Evolutionary conservation across 1,284 basidiomycete species (phyloP), one percentile per base, ranked within the genome.

Genomic region (Cutaneotrichosporon cutaneum): DNA sequence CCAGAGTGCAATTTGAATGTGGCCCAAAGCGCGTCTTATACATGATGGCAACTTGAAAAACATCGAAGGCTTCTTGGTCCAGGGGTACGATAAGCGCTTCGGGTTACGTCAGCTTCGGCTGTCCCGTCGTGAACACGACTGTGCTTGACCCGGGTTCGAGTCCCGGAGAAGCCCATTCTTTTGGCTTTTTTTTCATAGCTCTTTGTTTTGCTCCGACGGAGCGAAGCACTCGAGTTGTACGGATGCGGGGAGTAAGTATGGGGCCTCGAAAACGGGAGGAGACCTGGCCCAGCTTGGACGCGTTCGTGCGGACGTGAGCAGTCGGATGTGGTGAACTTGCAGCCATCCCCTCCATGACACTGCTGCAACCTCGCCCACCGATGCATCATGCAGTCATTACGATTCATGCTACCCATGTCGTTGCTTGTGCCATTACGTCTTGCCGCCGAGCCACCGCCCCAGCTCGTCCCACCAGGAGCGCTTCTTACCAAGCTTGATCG

Each of bases 401-500:
- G 13, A 26, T 51, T 51, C 57, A 58, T 53, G 50, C 13, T 18
- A 39, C 16, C n/a, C 27, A 32, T 51, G 48, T 6, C 26, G 5
- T 32, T 6, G 26, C 14, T 27, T 48, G 24, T 14, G 47, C 26
- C 11, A 27, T 47, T 55, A 65, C 14, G 64, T 65, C 59, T 65
- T 65, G 18, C 61, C 56, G 4, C 64, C 64, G 5, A 65, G 56
- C 64, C 64, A 65, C 32, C 47, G 21, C 0, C 64, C 64, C 24
- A 65, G 33, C 3, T 48, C 39, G 48, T 62, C 61, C 64, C 64
- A 65, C 52, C 30, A 60, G 44, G 57, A 45, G 33, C 26, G 36
- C 57, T 52, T 59, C 22, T 42, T 22, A 2, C 36, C 58, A 3
- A 47, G 32, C 5, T 48, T 32, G 13, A 56, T 27, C 33, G 33